phyloP scores from a whole-genome alignment of 2,329 filamentous ascomycete genomes.

The Onygenales sp. region DNA sequence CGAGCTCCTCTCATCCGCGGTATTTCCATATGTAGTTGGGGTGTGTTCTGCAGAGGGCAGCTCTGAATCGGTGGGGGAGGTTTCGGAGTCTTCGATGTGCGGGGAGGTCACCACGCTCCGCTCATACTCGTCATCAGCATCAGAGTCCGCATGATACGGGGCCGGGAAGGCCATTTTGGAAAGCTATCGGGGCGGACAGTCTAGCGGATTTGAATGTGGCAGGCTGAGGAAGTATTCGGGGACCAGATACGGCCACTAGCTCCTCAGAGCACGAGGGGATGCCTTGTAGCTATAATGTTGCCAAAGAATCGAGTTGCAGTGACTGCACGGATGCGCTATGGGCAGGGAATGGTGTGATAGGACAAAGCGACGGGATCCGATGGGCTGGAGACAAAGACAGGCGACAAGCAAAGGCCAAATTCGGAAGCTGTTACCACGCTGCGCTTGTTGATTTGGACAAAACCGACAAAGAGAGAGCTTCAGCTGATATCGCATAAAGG shows the following conservation, averaged over 20 bases:
- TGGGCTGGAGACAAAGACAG: not conserved
- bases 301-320: not conserved
- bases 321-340: not conserved
- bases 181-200: not conserved
- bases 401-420: not conserved
- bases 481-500: not conserved
- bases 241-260: not conserved
- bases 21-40: constrained; percentile 50
- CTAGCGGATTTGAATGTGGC: too few species aligned
- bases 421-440: not conserved
- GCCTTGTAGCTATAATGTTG: not conserved
- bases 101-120: constrained; percentile 50
- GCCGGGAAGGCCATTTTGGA: constrained; percentile 34
- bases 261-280: not conserved
- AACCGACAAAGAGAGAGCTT: not conserved
- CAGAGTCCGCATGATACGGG: constrained; percentile 52
- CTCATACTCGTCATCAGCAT: constrained; percentile 59
- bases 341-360: not conserved
- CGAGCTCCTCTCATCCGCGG: constrained; percentile 41
- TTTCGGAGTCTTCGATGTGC: constrained; percentile 47
- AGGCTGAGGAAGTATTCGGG: not conserved
- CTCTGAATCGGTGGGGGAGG: constrained; percentile 48
- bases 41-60: constrained; percentile 53
- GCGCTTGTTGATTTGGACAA: not conserved
- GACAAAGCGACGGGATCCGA: constrained; percentile 1